Conservation (phyloP, 2,329 filamentous ascomycete genomes). For the Herpotrichia juniperi region DNA sequence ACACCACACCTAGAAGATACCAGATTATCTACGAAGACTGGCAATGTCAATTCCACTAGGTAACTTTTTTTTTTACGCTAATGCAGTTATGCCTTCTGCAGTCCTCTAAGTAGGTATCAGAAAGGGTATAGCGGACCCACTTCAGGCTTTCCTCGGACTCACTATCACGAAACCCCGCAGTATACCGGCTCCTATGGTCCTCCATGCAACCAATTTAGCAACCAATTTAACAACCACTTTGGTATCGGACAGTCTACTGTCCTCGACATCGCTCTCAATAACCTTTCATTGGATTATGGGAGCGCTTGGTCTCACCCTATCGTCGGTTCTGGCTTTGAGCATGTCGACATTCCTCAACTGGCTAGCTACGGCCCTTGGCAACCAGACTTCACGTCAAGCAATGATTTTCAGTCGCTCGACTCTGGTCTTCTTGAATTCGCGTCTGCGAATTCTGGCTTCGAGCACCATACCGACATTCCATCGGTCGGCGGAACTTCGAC, state of each 20-base stretch:
- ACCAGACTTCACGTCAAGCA: background rate
- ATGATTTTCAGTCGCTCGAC: too few species aligned
- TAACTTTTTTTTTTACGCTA: slow-evolving; percentile 21
- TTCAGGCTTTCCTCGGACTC: too few species aligned
- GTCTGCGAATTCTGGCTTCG: too few species aligned
- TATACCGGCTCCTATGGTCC: too few species aligned
- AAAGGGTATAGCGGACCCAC: background rate
- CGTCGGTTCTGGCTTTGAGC: background rate
- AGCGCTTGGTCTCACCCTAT: too few species aligned
- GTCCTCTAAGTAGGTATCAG: background rate
- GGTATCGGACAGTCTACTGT: background rate
- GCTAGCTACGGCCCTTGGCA: background rate
- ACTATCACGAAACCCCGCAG: too few species aligned
- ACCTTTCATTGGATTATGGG: too few species aligned
- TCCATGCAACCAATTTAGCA: background rate
- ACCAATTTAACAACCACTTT: background rate
- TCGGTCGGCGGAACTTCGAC: too few species aligned
- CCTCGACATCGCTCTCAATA: too few species aligned
- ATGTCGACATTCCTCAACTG: background rate
- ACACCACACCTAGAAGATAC: background rate
- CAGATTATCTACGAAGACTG: background rate
- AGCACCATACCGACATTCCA: too few species aligned
- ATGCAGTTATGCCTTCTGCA: slow-evolving; percentile 20
- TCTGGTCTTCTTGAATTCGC: too few species aligned
- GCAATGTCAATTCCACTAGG: background rate